A percentile compares a stretch with the other conserved stretches of the same genome.
phyloP scores from a whole-genome alignment of 1,139 yeast genomes.

The Hyphopichia fennica region DNA sequence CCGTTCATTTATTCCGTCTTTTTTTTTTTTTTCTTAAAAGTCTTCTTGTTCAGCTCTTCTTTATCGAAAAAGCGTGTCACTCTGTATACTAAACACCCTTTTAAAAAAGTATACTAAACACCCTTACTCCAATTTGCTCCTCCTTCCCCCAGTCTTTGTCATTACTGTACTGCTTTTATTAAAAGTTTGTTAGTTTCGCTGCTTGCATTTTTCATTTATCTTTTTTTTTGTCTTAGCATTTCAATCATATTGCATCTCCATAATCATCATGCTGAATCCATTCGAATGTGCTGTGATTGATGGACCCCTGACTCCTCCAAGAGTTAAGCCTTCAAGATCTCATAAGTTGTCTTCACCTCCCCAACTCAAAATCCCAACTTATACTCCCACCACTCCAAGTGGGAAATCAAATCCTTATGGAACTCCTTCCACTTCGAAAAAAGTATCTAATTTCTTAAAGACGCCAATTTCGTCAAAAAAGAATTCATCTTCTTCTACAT shows the following conservation, averaged over 20 bases:
- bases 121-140: too few species aligned
- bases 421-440: slow-evolving; percentile 2
- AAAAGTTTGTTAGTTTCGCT: too few species aligned
- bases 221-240: too few species aligned
- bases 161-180: too few species aligned
- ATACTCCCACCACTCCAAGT: slow-evolving; percentile 1
- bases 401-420: slow-evolving; percentile 1
- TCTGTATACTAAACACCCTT: too few species aligned
- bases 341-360: slow-evolving; percentile 1
- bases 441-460: not conserved
- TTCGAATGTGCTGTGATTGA: slow-evolving; percentile 2
- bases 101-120: too few species aligned
- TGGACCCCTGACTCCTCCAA: slow-evolving; percentile 3
- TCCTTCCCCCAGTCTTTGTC: too few species aligned
- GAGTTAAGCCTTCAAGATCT: not conserved
- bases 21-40: too few species aligned
- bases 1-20: too few species aligned
- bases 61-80: too few species aligned
- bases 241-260: not conserved
- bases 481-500: not conserved
- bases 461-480: not conserved
- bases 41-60: too few species aligned
- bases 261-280: slow-evolving; percentile 2
- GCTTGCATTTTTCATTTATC: not conserved
- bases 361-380: not conserved